Evolutionary conservation across 352 stramenopile species (phyloP).

Genomic region (Phytophthora sp.): DNA sequence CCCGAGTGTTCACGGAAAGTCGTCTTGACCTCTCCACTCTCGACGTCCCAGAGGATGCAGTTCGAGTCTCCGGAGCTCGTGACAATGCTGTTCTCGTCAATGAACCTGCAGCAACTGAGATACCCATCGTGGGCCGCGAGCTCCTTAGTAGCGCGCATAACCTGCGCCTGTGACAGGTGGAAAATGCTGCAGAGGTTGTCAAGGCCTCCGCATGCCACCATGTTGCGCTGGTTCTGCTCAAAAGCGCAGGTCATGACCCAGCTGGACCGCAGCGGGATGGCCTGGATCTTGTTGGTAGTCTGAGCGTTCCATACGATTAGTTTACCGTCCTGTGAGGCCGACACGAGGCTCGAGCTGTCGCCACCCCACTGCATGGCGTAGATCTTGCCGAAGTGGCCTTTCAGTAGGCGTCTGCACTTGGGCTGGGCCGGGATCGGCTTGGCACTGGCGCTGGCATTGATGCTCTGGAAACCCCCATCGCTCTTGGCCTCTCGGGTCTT

Average conservation of each 20-base stretch:
- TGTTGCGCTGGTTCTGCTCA: conserved; percentile 96
- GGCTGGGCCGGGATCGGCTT: conserved; percentile 85
- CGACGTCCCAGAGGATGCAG: conserved; percentile 99
- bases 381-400: conserved; percentile 99
- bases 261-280: conserved; percentile 96
- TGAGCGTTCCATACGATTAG: conserved; percentile 99
- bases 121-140: conserved; percentile 98
- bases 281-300: conserved; percentile 97
- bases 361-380: conserved; percentile 99
- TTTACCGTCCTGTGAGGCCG: conserved; percentile 98
- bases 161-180: conserved; percentile 90
- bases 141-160: conserved; percentile 94
- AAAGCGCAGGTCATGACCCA: conserved; percentile 99
- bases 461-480: conserved; percentile 79
- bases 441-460: conserved; percentile 59
- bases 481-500: conserved; percentile 79
- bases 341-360: conserved; percentile 91
- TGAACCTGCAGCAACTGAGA: conserved; percentile 98
- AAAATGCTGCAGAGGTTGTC: conserved; percentile 99
- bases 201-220: conserved; percentile 98
- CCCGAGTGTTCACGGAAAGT: conserved; percentile 98
- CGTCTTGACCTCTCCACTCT: conserved; percentile 92
- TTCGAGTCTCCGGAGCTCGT: conserved; percentile 97
- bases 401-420: conserved; percentile 95
- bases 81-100: conserved; percentile 94